Conservation (phyloP, 768 basidiomycete species). For the Mycena rosella region DNA sequence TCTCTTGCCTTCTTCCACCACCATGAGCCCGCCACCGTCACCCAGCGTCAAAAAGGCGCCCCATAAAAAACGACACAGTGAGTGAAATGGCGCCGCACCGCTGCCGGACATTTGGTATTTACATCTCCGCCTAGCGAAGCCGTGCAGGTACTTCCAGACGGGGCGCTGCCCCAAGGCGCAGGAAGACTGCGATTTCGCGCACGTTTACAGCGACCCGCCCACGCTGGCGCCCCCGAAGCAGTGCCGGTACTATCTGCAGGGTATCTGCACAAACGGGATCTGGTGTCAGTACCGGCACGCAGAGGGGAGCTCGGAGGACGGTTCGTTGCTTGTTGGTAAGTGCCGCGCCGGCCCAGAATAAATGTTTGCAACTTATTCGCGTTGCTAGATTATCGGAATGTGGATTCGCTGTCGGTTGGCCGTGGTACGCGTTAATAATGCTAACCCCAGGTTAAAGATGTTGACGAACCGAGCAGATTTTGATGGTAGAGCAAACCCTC, state of each 20-base stretch:
- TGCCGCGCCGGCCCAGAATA: background rate
- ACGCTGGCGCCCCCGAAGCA: slow-evolving; percentile 26
- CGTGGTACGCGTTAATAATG: background rate
- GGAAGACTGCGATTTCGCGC: slow-evolving; percentile 38
- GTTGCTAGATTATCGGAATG: slow-evolving; percentile 12
- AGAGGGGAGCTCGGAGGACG: slow-evolving; percentile 21
- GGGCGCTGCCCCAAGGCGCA: slow-evolving; percentile 30
- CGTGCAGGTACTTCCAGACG: slow-evolving; percentile 33
- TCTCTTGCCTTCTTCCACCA: slow-evolving; percentile 4
- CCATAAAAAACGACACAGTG: slow-evolving; percentile 39
- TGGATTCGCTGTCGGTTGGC: background rate
- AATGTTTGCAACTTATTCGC: background rate
- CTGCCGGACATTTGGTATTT: background rate
- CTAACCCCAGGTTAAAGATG: background rate
- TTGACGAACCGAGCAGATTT: slow-evolving; percentile 4
- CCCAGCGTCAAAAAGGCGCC: slow-evolving; percentile 19
- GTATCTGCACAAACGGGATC: slow-evolving; percentile 35
- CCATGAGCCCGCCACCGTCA: slow-evolving; percentile 24
- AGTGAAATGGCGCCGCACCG: background rate
- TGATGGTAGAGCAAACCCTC: background rate
- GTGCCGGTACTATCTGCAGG: slow-evolving; percentile 32
- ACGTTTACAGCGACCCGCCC: slow-evolving; percentile 27
- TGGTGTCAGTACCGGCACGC: slow-evolving; percentile 36
- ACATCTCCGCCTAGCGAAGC: slow-evolving; percentile 24
- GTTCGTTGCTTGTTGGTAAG: slow-evolving; percentile 30